phyloP scores from a whole-genome alignment of 306 rosid genomes.

The Casuarina equisetifolia region DNA sequence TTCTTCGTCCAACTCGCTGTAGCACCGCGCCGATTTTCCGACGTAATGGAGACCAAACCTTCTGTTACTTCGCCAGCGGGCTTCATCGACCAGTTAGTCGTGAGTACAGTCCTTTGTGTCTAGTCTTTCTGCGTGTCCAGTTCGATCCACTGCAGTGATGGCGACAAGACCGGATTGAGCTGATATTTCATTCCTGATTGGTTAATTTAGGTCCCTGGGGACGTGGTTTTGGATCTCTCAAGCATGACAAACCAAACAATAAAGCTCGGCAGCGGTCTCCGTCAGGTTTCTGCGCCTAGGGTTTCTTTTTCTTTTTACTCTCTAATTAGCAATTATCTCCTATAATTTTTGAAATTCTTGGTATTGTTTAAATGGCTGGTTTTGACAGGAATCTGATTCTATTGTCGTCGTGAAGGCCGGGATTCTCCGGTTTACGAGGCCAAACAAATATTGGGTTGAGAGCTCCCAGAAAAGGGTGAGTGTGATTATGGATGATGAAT shows the following conservation, averaged over 20 bases:
- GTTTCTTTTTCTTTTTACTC: slow-evolving; percentile 20
- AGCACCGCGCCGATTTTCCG: no score
- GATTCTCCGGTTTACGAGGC: slow-evolving; percentile 67
- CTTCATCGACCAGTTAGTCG: slow-evolving; percentile 51
- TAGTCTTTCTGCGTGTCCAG: background rate
- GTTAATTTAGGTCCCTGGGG: slow-evolving; percentile 74
- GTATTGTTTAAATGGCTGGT: slow-evolving; percentile 9
- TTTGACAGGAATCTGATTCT: slow-evolving; percentile 64
- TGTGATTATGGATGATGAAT: slow-evolving; percentile 7
- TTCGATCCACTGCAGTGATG: slow-evolving; percentile 1
- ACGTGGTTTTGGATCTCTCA: slow-evolving; percentile 80
- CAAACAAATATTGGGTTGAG: slow-evolving; percentile 93
- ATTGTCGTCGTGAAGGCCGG: slow-evolving; percentile 82
- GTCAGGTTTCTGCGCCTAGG: slow-evolving; percentile 50
- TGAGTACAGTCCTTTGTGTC: slow-evolving; percentile 30
- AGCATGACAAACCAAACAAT: slow-evolving; percentile 76
- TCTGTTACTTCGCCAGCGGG: slow-evolving; percentile 34
- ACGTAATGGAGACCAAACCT: slow-evolving; percentile 43
- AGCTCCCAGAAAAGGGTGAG: slow-evolving; percentile 88
- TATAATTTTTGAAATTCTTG: no score
- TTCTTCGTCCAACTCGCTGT: no score
- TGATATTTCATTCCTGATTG: background rate
- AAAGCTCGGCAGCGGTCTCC: slow-evolving; percentile 89
- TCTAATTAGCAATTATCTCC: no score
- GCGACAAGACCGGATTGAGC: background rate